phyloP scores from a whole-genome alignment of 768 basidiomycete species.

The Phlebiopsis flavidoalba region DNA sequence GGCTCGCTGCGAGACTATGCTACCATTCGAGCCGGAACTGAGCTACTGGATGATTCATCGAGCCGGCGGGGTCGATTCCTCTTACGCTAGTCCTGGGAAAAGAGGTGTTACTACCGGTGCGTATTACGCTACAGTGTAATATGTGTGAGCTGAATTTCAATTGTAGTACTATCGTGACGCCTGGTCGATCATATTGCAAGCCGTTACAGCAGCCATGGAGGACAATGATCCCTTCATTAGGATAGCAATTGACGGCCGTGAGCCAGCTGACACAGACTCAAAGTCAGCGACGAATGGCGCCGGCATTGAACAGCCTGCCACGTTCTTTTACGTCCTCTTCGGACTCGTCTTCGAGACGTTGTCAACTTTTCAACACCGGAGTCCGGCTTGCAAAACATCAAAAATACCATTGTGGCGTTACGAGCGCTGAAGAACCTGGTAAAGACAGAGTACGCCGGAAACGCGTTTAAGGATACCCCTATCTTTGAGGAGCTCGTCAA shows the following conservation, averaged over 20 bases:
- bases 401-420: slow-evolving; percentile 53
- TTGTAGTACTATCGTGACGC: slow-evolving; percentile 80
- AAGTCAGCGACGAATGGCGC: slow-evolving; percentile 14
- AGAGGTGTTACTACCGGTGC: slow-evolving; percentile 86
- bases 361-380: slow-evolving; percentile 60
- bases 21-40: slow-evolving; percentile 83
- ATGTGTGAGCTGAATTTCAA: not conserved
- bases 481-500: slow-evolving; percentile 89
- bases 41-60: slow-evolving; percentile 72
- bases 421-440: slow-evolving; percentile 80
- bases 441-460: slow-evolving; percentile 73
- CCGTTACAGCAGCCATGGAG: slow-evolving; percentile 78
- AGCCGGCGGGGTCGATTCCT: slow-evolving; percentile 72
- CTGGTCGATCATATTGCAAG: slow-evolving; percentile 81
- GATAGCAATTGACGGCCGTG: slow-evolving; percentile 79
- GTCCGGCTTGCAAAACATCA: slow-evolving; percentile 38
- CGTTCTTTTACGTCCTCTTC: slow-evolving; percentile 86
- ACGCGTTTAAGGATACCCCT: slow-evolving; percentile 71
- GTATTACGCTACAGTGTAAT: slow-evolving; percentile 24
- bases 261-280: slow-evolving; percentile 27
- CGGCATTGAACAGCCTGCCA: slow-evolving; percentile 53
- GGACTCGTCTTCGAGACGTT: slow-evolving; percentile 93
- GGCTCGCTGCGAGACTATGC: slow-evolving; percentile 90
- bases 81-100: slow-evolving; percentile 85
- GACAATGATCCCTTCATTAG: slow-evolving; percentile 59